Evolutionary conservation across 2,329 filamentous ascomycete genomes (phyloP), one percentile per base, ranked within the genome.

Genomic region (Monosporascus sp.): DNA sequence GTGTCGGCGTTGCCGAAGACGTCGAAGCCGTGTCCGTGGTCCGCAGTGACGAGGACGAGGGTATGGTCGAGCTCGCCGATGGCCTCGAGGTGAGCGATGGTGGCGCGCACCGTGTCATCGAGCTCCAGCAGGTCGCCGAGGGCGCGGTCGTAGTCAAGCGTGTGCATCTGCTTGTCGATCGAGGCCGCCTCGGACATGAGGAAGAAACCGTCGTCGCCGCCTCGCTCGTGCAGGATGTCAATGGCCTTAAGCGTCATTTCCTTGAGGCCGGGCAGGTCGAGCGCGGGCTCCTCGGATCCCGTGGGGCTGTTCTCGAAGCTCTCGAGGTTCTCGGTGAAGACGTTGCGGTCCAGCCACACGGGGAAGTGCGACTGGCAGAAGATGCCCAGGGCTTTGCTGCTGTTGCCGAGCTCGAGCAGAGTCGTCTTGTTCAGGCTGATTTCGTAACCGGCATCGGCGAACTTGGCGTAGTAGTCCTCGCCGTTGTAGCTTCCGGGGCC

Each of bases 141-240:
- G 1, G 90, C 88, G 51, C 90, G 88, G 72, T 94, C 88, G 68
- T 94, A 94, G 74, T 94, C 90, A 20, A 94, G 80, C 2, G 76
- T 70, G 73, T 95, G 90, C 89, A 95, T 94, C 78, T 90, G 87
- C 78, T 95, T 95, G 74, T 94, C 90, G 61, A 95, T 88, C 2
- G 85, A 89, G 17, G 90, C 90, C 26, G 87, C 90, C 70, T 95
- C 90, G 14, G 85, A 85, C 89, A 95, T 94, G 65, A 95, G 78
- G 78, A 94, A 91, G 80, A 88, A 95, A 6, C 90, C 90, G 55
- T 88, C 80, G 54, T 87, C 79, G 37, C 80, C 79, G 27, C 85
- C 83, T 54, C 82, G 79, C 40, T 77, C 77, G 68, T 87, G 74
- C n/a, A 94, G 81, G 51, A 93, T 84, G 55, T 93, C 88, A 49